Evolutionary conservation across 306 rosid species (phyloP).

Genomic region (Vachellia collinsii): DNA sequence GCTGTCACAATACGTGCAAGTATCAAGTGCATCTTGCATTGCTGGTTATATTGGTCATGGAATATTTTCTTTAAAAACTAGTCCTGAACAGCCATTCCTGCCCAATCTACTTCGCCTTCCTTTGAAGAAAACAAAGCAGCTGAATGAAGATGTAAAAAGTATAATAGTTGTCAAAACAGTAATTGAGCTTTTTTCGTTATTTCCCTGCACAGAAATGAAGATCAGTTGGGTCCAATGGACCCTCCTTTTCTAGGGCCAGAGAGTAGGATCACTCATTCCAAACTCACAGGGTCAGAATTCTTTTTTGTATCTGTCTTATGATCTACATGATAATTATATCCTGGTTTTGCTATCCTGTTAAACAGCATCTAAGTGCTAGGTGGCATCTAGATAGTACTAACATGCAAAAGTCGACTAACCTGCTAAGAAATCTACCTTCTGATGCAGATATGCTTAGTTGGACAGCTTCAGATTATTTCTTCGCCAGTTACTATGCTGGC

Average conservation of each 20-base stretch:
- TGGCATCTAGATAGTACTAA: constrained; percentile 27
- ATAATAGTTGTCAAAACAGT: constrained; percentile 35
- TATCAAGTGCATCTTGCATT: constrained; percentile 24
- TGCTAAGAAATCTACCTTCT: constrained; percentile 27
- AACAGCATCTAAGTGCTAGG: constrained; percentile 32
- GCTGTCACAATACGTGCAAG: not conserved
- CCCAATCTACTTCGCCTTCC: constrained; percentile 28
- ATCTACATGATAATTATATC: constrained; percentile 13
- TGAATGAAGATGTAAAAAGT: constrained; percentile 30
- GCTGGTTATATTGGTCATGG: constrained; percentile 20
- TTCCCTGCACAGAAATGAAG: constrained; percentile 28
- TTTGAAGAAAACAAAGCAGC: constrained; percentile 24
- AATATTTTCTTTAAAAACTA: constrained; percentile 5
- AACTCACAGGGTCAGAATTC: constrained; percentile 31
- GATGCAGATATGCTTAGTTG: constrained; percentile 87
- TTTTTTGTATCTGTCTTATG: constrained; percentile 17
- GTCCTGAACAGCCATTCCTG: constrained; percentile 16
- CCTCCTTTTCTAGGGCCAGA: constrained; percentile 28
- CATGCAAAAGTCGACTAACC: constrained; percentile 28
- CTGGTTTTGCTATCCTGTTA: constrained; percentile 30
- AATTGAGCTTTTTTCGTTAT: constrained; percentile 24
- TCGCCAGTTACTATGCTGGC: constrained; percentile 90
- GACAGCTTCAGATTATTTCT: constrained; percentile 99
- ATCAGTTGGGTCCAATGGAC: constrained; percentile 20
- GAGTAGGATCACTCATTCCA: constrained; percentile 31